A percentile compares a stretch with the other conserved stretches of the same genome.
These are phyloP conservation scores for Suillus luteus DNA, from an alignment of 768 basidiomycete species.

Conservation along the genomic window DNA sequence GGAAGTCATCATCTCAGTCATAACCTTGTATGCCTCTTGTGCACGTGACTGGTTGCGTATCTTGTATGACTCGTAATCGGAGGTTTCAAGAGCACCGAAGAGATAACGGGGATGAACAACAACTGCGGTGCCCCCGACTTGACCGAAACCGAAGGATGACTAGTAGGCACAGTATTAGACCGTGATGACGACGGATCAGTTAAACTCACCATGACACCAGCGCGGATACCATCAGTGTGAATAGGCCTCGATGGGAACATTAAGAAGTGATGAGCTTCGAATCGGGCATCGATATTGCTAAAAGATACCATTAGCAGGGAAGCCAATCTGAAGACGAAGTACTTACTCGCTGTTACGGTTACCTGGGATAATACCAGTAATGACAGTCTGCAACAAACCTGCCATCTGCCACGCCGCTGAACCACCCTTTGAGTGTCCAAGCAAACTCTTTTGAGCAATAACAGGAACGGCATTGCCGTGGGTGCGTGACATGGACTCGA, in stretches of 20 bases:
- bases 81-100: constrained; percentile 79
- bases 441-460: constrained; percentile 95
- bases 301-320: constrained; percentile 6
- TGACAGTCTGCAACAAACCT: constrained; percentile 85
- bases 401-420: constrained; percentile 98
- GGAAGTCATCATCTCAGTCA: constrained; percentile 95
- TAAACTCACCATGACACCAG: constrained; percentile 75
- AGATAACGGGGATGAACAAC: constrained; percentile 91
- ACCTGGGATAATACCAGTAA: constrained; percentile 86
- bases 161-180: constrained; percentile 29
- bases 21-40: constrained; percentile 78
- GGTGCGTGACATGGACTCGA: constrained; percentile 85
- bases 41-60: constrained; percentile 65
- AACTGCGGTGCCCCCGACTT: constrained; percentile 92
- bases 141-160: constrained; percentile 98
- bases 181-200: neutral
- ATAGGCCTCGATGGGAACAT: constrained; percentile 98
- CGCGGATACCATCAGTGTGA: constrained; percentile 88
- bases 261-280: constrained; percentile 85
- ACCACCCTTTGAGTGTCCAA: constrained; percentile 98
- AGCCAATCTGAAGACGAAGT: neutral
- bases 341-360: constrained; percentile 96
- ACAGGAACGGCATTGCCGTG: constrained; percentile 96
- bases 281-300: constrained; percentile 92
- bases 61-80: constrained; percentile 78